Percentiles rank a stretch among this genome's conserved stretches.
Evolutionary conservation across 352 stramenopile genomes (phyloP).

Genomic region (Saprolegnia diclina): DNA sequence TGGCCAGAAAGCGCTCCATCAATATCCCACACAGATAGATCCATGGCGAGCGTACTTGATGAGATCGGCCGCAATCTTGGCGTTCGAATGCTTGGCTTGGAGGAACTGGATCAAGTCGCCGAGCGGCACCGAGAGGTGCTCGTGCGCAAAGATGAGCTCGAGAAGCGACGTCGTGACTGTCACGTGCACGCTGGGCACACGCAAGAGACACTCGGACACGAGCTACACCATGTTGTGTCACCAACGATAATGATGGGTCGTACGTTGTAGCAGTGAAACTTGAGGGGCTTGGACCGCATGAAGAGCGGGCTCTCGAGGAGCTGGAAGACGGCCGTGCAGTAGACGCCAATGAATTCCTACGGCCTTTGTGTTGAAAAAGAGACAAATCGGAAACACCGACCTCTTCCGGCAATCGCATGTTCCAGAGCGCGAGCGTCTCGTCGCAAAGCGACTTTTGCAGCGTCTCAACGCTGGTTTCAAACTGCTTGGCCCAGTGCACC

Average conservation of each 20-base stretch:
- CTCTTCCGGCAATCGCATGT: conserved; percentile 75
- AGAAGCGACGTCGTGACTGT: conserved; percentile 55
- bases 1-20: too few species aligned
- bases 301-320: conserved; percentile 58
- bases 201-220: conserved; percentile 50
- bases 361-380: neutral
- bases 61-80: conserved; percentile 56
- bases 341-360: conserved; percentile 72
- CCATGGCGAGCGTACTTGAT: conserved; percentile 45
- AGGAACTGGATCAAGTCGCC: conserved; percentile 20
- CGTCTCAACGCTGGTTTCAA: conserved; percentile 50
- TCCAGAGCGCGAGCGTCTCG: conserved; percentile 50
- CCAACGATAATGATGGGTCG: neutral
- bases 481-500: conserved; percentile 58
- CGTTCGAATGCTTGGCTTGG: conserved; percentile 30
- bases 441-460: conserved; percentile 58
- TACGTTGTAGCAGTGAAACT: conserved; percentile 65
- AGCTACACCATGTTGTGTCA: conserved; percentile 35
- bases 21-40: too few species aligned
- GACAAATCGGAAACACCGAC: conserved; percentile 27
- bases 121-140: conserved; percentile 20
- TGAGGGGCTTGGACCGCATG: conserved; percentile 54
- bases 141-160: conserved; percentile 24
- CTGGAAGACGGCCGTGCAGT: conserved; percentile 63
- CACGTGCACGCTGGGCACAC: conserved; percentile 60